Evolutionary conservation across 2,329 filamentous ascomycete species (phyloP), one percentile per base, ranked within the genome.

Genomic region (Ophioceras dolichostomum): DNA sequence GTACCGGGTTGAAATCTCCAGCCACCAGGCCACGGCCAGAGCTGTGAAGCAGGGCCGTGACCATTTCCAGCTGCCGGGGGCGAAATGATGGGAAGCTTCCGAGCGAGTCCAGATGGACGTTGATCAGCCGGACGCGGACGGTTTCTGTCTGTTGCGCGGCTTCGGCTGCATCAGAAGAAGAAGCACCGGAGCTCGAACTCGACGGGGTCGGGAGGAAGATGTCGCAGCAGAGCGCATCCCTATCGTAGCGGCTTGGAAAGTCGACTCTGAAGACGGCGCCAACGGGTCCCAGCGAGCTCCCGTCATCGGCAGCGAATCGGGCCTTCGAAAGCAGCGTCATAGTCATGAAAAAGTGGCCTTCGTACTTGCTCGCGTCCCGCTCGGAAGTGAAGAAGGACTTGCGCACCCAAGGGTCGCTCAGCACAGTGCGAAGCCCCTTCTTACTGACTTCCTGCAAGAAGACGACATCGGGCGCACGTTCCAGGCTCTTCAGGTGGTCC

Each of bases 1-100:
- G 43, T 3, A 60, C 52, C 3, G 56, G 53, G 37, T 63, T 62
- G 40, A 62, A 63, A 37, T 62, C 58, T 10, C 60, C 60, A 3
- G 59, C 58, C 2, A 62, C 48, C 4, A 63, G 31, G 0, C 57
- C 59, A 18, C 40, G 43, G 1, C 47, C 50, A 3, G 48, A 39
- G 12, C 43, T 43, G 18, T 41, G 45, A 4, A 62, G 43, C 10
- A 55, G 41, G 4, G 38, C 39, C 0, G 51, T 44, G 2, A 49
- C 41, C 12, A 54, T 49, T 1, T 46, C 43, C 1, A 61, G 28
- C 38, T 61, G 57, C 1, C 39, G 37, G 0, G 51, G 54, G 4
- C 59, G 51, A 4, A 36, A 41, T n/a, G 49, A 57, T 3, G 51
- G 51, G 5, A 44, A 28, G 16, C 53, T 41, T 0, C 47, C 38